phyloP scores from a whole-genome alignment of 257 asterid genomes.

The Fraxinus quadrangulata region DNA sequence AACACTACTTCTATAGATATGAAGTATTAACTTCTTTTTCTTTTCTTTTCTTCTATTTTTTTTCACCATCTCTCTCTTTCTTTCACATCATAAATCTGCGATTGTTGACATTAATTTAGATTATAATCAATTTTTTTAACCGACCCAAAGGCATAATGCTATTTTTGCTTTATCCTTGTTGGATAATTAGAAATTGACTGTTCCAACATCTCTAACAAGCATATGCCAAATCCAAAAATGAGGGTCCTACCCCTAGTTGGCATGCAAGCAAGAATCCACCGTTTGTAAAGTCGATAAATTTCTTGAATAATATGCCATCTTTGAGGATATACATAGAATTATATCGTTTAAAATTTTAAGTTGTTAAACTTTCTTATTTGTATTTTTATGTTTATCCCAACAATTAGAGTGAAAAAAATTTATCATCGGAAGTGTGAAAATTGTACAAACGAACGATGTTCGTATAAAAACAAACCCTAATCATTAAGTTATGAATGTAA shows the following conservation, averaged over 20 bases:
- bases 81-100: no score
- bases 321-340: neutral
- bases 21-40: no score
- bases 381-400: neutral
- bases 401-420: no score
- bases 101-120: no score
- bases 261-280: constrained; percentile 11
- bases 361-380: neutral
- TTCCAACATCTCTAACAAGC: neutral
- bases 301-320: neutral
- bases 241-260: neutral
- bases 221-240: constrained; percentile 11
- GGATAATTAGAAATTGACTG: neutral
- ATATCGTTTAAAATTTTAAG: neutral
- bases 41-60: no score
- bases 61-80: no score
- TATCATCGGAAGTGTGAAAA: no score
- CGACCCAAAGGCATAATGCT: no score
- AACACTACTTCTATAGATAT: no score
- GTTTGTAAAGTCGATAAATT: constrained; percentile 3
- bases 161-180: neutral
- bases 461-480: neutral
- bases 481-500: neutral
- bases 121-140: no score
- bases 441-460: neutral